Evolutionary conservation across 257 asterid genomes (phyloP).

Genomic region (Gardenia jasminoides): DNA sequence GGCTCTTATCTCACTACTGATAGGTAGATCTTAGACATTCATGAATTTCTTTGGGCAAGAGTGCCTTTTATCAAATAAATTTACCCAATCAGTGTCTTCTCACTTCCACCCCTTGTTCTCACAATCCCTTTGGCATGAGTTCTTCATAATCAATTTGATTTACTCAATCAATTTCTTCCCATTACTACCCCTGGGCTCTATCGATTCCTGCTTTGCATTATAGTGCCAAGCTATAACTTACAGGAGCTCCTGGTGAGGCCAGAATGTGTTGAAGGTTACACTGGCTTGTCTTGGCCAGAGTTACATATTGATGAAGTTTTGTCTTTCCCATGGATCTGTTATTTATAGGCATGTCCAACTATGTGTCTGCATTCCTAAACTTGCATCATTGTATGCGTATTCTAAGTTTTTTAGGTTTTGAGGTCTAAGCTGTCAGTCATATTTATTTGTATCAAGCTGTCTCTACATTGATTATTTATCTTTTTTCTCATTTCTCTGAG

Average conservation of each 20-base stretch:
- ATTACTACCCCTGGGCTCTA: not conserved
- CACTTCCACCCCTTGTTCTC: not conserved
- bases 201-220: not conserved
- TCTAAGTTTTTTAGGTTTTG: not conserved
- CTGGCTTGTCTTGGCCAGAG: not conserved
- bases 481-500: not conserved
- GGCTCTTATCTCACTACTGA: not conserved
- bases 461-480: not conserved
- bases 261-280: not conserved
- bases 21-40: not conserved
- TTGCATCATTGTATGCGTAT: not conserved
- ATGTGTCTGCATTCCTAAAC: not conserved
- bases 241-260: not conserved
- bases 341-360: not conserved
- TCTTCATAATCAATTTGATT: too few relatives aligned
- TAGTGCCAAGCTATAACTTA: not conserved
- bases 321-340: not conserved
- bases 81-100: not conserved
- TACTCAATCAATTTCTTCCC: not conserved
- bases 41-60: too few relatives aligned
- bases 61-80: not conserved
- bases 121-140: not conserved
- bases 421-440: not conserved
- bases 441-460: not conserved
- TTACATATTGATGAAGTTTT: not conserved